Percentiles rank a stretch among this genome's conserved stretches.
Conservation (phyloP, 1,139 yeast species). For the Zygoascus meyerae region DNA sequence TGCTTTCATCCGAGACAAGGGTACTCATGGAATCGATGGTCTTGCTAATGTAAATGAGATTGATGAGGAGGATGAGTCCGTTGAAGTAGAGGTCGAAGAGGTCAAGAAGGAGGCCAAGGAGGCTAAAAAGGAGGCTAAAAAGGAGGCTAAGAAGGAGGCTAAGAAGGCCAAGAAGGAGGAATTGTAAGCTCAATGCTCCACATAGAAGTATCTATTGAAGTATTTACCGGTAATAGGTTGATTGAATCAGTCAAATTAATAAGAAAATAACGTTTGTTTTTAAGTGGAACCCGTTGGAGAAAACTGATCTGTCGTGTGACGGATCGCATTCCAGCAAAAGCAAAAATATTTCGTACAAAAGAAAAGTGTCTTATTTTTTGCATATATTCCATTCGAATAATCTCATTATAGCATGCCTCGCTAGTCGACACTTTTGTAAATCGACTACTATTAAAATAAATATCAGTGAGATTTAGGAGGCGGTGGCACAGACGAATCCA, state of each 20-base stretch:
- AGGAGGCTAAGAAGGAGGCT: constrained; percentile 1
- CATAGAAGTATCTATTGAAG: too few relatives aligned
- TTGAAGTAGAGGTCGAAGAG: constrained; percentile 25
- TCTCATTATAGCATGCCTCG: not conserved
- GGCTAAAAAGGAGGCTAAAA: constrained; percentile 1
- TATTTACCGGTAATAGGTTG: too few relatives aligned
- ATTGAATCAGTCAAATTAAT: too few relatives aligned
- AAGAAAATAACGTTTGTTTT: too few relatives aligned
- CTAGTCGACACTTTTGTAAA: not conserved
- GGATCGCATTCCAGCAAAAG: too few relatives aligned
- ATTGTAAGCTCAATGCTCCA: too few relatives aligned
- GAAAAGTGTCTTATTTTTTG: too few relatives aligned
- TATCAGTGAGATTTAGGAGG: constrained; percentile 18
- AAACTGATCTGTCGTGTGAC: too few relatives aligned
- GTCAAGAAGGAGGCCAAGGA: constrained; percentile 39
- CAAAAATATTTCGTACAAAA: too few relatives aligned
- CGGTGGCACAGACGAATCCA: constrained; percentile 19
- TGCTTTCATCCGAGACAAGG: constrained; percentile 60
- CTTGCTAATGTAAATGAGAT: constrained; percentile 22
- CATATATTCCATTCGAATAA: not conserved
- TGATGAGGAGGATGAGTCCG: constrained; percentile 12
- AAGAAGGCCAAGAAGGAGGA: not conserved
- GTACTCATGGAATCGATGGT: constrained; percentile 56
- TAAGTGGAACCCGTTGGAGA: too few relatives aligned
- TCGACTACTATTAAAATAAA: not conserved